Evolutionary conservation across 768 basidiomycete genomes (phyloP), one percentile per base, ranked within the genome.

Genomic region (Lentinula boryana): DNA sequence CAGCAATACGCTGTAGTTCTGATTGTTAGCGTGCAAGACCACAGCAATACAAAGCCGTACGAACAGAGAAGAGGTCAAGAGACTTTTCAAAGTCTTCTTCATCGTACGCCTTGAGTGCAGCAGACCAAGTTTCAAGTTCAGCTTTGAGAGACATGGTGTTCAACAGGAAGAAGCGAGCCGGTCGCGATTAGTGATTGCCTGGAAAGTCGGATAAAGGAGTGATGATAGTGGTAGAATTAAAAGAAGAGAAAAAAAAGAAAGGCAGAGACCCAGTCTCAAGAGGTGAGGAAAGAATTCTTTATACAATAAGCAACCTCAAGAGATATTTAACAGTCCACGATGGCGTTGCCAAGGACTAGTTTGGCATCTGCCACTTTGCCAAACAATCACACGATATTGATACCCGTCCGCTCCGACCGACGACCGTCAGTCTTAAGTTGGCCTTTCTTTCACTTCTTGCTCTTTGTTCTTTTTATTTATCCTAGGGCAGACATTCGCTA

Each of bases 81-180:
- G 91, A 78, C 62, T 80, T 81, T 56, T 86, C 84, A 69, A 90
- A 95, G 70, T 95, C 87, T 67, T 90, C 81, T 6, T 84, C 84
- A 65, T 96, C 94, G 74, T 95, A 97, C 4, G 93, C 89, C 67
- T 86, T 82, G 70, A 98, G 84, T 61, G 95, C 95, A 41, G 89
- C 79, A 13, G 86, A 85, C 93, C 94, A 96, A 2, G 81, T 86
- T 71, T 95, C 90, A 46, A 98, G 84, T 79, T 87, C 86, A 63
- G 80, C 84, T 75, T 86, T 87, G 70, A 87, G 79, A 62, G 86
- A 86, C 83, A 84, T 82, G 65, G 55, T 67, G 60, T 72, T 50
- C 6, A 31, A 52, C 13, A 49, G 50, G 46, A 58, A 65, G 60
- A 60, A 65, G 69, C 69, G 72, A 70, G 52, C 68, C 68, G 63